phyloP scores from a whole-genome alignment of 75 land plant species.

The Pinus taeda region DNA sequence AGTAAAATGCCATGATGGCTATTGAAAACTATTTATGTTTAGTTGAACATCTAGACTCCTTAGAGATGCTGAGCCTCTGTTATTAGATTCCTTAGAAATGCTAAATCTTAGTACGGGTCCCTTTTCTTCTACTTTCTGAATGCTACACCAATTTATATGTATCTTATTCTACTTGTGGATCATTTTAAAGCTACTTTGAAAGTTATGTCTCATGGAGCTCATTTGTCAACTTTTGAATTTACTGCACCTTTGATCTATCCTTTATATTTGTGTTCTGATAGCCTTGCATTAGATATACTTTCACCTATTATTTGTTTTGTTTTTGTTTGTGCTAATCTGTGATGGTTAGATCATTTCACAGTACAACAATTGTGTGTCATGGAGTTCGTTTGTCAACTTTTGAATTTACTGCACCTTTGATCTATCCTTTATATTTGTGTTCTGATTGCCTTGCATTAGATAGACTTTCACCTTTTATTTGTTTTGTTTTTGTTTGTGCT shows the following conservation, averaged over 20 bases:
- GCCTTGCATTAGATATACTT: background rate
- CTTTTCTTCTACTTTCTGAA: background rate
- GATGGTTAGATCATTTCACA: no score
- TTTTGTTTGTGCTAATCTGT: constrained; percentile 11
- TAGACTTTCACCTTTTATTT: background rate
- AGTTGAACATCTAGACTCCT: background rate
- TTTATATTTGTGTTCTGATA: background rate
- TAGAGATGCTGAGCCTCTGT: background rate
- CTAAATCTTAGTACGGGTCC: no score
- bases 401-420: background rate
- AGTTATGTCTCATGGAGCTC: background rate
- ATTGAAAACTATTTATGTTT: background rate
- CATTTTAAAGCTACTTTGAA: background rate
- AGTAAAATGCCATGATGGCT: background rate
- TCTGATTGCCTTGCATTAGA: background rate
- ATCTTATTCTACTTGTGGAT: background rate
- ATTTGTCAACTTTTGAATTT: background rate
- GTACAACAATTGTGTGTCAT: background rate
- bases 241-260: background rate
- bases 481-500: constrained; percentile 5
- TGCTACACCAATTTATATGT: background rate
- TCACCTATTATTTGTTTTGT: background rate
- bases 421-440: background rate
- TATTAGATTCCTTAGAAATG: background rate
- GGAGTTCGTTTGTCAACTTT: background rate